Conservation (phyloP, 2,329 filamentous ascomycete genomes). For the Laburnicola sp. region DNA sequence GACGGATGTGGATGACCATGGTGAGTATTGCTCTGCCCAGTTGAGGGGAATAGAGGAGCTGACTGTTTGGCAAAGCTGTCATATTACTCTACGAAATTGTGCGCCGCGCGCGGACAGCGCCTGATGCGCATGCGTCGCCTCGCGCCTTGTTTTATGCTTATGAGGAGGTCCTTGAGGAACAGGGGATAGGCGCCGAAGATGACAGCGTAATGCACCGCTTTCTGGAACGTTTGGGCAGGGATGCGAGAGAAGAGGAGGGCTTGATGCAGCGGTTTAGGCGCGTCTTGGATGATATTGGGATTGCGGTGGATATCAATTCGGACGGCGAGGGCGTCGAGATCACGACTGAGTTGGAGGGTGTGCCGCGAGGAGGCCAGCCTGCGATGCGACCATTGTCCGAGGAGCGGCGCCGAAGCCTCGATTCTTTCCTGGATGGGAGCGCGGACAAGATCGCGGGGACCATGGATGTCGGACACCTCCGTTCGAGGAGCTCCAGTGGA, state of each 20-base stretch:
- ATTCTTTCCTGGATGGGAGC: slow-evolving; percentile 61
- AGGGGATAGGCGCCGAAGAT: slow-evolving; percentile 71
- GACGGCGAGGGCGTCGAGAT: slow-evolving; percentile 46
- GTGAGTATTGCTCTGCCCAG: slow-evolving; percentile 38
- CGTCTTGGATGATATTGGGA: slow-evolving; percentile 69
- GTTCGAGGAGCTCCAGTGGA: slow-evolving; percentile 21
- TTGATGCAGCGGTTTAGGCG: slow-evolving; percentile 72
- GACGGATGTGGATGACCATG: slow-evolving; percentile 37
- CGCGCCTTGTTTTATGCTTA: slow-evolving; percentile 82
- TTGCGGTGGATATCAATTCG: slow-evolving; percentile 66
- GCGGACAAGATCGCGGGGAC: slow-evolving; percentile 55
- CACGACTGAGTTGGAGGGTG: slow-evolving; percentile 37
- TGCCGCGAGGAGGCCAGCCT: slow-evolving; percentile 21
- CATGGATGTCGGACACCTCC: slow-evolving; percentile 28
- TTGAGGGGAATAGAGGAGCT: too few relatives aligned
- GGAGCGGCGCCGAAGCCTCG: slow-evolving; percentile 64
- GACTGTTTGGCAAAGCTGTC: too few relatives aligned
- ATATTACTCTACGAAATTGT: slow-evolving; percentile 77
- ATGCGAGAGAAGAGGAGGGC: slow-evolving; percentile 33
- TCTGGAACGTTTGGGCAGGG: slow-evolving; percentile 67
- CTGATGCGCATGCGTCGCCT: slow-evolving; percentile 62
- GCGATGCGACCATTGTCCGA: slow-evolving; percentile 22
- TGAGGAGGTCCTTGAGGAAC: slow-evolving; percentile 70
- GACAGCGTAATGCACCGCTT: slow-evolving; percentile 77
- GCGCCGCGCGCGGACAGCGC: slow-evolving; percentile 67